A percentile compares a stretch with the other conserved stretches of the same genome.
Evolutionary conservation across 225 moss, liverwort and hornwort species (phyloP).

Genomic region (Rhytidiadelphus loreus): DNA sequence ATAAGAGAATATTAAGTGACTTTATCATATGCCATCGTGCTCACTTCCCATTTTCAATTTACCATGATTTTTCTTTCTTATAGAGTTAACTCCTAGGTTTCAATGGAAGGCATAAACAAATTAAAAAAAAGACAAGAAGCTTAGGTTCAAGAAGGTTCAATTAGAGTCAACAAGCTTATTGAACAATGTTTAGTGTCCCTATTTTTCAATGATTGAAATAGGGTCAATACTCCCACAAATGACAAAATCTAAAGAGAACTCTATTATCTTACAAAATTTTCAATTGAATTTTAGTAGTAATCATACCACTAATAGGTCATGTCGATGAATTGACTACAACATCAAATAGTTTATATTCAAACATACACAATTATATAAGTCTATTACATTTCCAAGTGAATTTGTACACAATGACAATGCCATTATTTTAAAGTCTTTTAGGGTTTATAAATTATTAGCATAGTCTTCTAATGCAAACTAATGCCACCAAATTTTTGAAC

Average conservation of each 20-base stretch:
- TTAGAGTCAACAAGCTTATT: background rate
- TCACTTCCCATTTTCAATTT: background rate
- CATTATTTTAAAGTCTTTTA: background rate
- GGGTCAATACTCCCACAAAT: background rate
- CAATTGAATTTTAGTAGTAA: background rate
- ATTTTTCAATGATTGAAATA: background rate
- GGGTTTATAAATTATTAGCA: background rate
- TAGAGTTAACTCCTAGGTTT: background rate
- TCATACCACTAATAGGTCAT: background rate
- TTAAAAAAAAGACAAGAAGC: background rate
- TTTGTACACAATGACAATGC: background rate
- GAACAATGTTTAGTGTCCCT: too few species aligned
- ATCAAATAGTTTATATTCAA: background rate
- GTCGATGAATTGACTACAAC: background rate
- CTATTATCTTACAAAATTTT: background rate
- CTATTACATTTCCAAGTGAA: background rate
- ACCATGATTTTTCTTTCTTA: background rate
- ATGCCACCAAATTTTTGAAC: background rate
- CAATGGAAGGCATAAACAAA: background rate
- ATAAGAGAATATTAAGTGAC: background rate
- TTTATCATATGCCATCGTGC: background rate
- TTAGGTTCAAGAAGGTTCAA: accelerated
- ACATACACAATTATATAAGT: background rate
- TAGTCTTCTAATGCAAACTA: too few species aligned
- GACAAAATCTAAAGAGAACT: background rate